phyloP scores from a whole-genome alignment of 345 rosid species.

The Psidium guajava region DNA sequence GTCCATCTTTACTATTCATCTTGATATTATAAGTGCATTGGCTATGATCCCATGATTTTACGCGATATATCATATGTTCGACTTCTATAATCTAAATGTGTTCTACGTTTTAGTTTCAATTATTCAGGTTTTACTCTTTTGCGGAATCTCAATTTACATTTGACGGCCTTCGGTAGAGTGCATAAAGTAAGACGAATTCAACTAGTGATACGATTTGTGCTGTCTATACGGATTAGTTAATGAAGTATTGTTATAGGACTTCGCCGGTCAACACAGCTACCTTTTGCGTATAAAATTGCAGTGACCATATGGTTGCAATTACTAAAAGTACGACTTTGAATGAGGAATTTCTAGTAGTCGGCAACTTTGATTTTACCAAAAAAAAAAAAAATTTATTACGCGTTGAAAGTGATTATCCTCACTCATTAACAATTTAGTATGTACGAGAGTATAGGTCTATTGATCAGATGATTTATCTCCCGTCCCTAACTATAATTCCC shows the following conservation, averaged over 20 bases:
- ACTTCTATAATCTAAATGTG: not conserved
- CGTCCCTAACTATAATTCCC: not conserved
- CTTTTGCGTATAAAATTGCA: not conserved
- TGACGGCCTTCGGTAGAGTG: not conserved
- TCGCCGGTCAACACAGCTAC: not conserved
- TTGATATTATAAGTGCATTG: not conserved
- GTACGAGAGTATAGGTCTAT: too few species aligned
- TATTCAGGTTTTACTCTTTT: not conserved
- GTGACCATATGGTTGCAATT: not conserved
- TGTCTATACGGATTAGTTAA: not conserved
- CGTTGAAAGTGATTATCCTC: not conserved
- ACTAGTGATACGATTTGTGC: not conserved
- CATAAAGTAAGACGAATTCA: not conserved
- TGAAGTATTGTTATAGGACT: not conserved
- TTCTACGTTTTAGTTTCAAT: too few species aligned
- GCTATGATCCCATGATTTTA: not conserved
- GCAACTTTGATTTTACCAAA: not conserved
- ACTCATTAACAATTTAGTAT: not conserved
- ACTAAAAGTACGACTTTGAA: not conserved
- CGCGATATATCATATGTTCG: not conserved
- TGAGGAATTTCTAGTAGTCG: not conserved
- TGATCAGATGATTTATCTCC: not conserved
- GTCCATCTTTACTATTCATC: not conserved
- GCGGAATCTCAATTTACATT: not conserved
- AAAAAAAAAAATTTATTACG: not conserved